These are phyloP conservation scores for Plantago ovata DNA, from an alignment of 257 asterid genomes.

Conservation along the genomic window DNA sequence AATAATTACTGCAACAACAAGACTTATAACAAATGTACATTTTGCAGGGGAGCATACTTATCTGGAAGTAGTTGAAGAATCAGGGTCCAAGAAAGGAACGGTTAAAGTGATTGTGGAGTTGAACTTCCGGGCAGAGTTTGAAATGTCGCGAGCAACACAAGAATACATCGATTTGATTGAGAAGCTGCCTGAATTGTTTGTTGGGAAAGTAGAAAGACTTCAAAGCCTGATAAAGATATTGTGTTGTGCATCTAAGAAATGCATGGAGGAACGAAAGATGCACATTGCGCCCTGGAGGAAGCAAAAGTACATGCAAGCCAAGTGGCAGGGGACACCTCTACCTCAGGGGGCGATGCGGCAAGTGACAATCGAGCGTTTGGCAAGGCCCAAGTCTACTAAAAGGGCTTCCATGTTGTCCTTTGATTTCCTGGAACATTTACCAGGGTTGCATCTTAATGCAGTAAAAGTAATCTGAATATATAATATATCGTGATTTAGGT, in stretches of 20 bases:
- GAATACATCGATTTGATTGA: slow-evolving; percentile 24
- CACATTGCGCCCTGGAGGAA: slow-evolving; percentile 51
- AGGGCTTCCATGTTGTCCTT: slow-evolving; percentile 31
- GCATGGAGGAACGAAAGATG: slow-evolving; percentile 37
- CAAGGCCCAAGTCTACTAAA: slow-evolving; percentile 9
- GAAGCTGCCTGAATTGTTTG: slow-evolving; percentile 29
- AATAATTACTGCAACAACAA: too few relatives aligned
- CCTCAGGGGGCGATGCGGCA: not conserved
- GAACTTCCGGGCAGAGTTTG: slow-evolving; percentile 33
- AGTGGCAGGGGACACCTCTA: slow-evolving; percentile 35
- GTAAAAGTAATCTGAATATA: not conserved
- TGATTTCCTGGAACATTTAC: slow-evolving; percentile 8
- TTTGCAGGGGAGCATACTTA: slow-evolving; percentile 36
- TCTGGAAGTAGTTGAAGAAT: slow-evolving; percentile 23
- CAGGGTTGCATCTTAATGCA: slow-evolving; percentile 3
- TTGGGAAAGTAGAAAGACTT: slow-evolving; percentile 38
- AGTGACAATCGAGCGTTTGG: too few relatives aligned
- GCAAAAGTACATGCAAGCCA: slow-evolving; percentile 41
- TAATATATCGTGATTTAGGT: too few relatives aligned
- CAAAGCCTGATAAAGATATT: slow-evolving; percentile 28
- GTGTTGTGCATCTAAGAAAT: slow-evolving; percentile 35
- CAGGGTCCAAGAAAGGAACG: slow-evolving; percentile 19
- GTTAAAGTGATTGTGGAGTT: slow-evolving; percentile 35
- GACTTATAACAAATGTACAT: too few relatives aligned
- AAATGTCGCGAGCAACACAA: slow-evolving; percentile 26